Evolutionary conservation across 1,284 basidiomycete genomes (phyloP), one percentile per base, ranked within the genome.

Genomic region (Microbotryomycetes sp.): DNA sequence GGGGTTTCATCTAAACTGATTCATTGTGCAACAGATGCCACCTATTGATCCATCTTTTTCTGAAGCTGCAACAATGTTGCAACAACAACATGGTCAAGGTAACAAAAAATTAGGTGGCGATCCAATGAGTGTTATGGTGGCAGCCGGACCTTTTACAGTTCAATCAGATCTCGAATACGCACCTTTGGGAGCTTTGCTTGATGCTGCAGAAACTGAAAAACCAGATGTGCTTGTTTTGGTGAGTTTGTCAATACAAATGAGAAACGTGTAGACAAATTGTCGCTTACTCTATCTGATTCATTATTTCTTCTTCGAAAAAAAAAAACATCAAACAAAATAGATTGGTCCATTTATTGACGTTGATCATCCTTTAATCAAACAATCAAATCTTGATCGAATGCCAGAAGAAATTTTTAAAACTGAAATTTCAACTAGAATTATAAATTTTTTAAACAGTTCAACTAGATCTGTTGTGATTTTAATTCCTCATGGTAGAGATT

Each of bases 291-390:
- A 48, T 9, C 55, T 23, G 28, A 29, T 58, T 62, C 56, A 3
- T 56, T 22, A 25, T 42, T n/a, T n/a, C n/a, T n/a, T n/a, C n/a
- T n/a, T n/a, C n/a, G n/a, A n/a, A n/a, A n/a, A n/a, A n/a, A n/a
- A n/a, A n/a, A n/a, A n/a, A n/a, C n/a, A n/a, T n/a, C n/a, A n/a
- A n/a, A n/a, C n/a, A n/a, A n/a, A 23, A 0, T 71, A 93, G 92
- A 77, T 89, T 15, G 94, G 94, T 0, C 94, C 94, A 1, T 97
- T 97, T 72, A 76, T 97, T 42, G 89, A 94, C 67, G 76, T 81
- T 0, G 74, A 80, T 15, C 92, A 97, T 75, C 82, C 87, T 0
- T 77, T 80, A 48, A 82, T 97, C 63, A 84, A 83, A 72, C 74
- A 78, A 2, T 91, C 92, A 2, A 85, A 89, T 49, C 74, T 86